Evolutionary conservation across 1,284 basidiomycete genomes (phyloP).

Genomic region (Trametes versicolor): DNA sequence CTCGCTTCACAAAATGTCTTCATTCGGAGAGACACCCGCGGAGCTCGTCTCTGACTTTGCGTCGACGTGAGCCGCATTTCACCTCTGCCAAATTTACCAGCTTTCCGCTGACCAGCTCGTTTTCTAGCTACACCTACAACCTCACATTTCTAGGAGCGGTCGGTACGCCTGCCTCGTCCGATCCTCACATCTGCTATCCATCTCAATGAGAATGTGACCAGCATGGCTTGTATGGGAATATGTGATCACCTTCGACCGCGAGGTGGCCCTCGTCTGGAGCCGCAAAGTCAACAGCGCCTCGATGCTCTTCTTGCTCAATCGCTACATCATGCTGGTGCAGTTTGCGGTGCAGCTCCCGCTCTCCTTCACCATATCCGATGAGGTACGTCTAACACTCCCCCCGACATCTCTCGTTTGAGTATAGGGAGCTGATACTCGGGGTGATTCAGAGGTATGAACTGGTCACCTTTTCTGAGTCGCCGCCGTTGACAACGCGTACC

Average conservation of each 20-base stretch:
- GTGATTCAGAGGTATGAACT: neutral
- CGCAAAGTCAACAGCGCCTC: slow-evolving; percentile 17
- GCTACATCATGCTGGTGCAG: slow-evolving; percentile 19
- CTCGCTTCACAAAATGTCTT: slow-evolving; percentile 1
- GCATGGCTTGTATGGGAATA: slow-evolving; percentile 14
- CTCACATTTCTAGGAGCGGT: slow-evolving; percentile 13
- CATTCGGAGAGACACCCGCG: slow-evolving; percentile 6
- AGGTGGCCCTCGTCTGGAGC: slow-evolving; percentile 12
- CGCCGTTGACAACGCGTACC: too few relatives aligned
- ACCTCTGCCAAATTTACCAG: too few relatives aligned
- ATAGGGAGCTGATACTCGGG: neutral
- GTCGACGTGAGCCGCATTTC: slow-evolving; percentile 4
- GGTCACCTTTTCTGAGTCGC: too few relatives aligned
- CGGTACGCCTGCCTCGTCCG: neutral
- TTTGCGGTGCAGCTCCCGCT: slow-evolving; percentile 17
- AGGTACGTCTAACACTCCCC: slow-evolving; percentile 4
- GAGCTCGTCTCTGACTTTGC: slow-evolving; percentile 13
- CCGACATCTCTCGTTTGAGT: neutral
- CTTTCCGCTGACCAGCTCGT: too few relatives aligned
- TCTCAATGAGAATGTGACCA: neutral
- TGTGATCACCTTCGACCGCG: slow-evolving; percentile 17
- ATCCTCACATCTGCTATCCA: too few relatives aligned
- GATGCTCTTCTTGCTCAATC: slow-evolving; percentile 16
- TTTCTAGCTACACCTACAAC: slow-evolving; percentile 12
- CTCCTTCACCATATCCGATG: slow-evolving; percentile 8